These are phyloP conservation scores for Aspergillus jensenii DNA, from an alignment of 2,329 filamentous ascomycete genomes.

Conservation along the genomic window DNA sequence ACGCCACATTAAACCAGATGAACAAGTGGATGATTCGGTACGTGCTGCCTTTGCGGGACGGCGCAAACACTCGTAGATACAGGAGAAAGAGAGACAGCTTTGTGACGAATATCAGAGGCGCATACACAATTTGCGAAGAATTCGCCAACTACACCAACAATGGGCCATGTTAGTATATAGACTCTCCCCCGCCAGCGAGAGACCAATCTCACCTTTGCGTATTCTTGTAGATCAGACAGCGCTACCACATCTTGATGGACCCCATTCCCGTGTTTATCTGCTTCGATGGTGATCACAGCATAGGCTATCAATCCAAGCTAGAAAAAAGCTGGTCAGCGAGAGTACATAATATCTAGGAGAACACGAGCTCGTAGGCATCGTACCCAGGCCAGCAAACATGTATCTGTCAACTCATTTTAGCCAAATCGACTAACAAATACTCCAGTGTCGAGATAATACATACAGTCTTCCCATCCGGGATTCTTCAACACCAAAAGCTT, in stretches of 20 bases:
- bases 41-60: conserved; percentile 17
- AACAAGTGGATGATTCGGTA: conserved; percentile 23
- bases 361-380: not conserved
- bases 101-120: conserved; percentile 28
- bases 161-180: not conserved
- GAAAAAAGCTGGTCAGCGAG: not conserved
- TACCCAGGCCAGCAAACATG: conserved; percentile 24
- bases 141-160: conserved; percentile 19
- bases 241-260: conserved; percentile 19
- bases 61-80: conserved; percentile 27
- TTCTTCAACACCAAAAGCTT: conserved; percentile 26
- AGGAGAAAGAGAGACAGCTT: conserved; percentile 30
- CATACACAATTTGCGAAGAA: conserved; percentile 27
- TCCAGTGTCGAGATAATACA: not conserved
- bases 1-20: conserved; percentile 24
- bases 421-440: not conserved
- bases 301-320: conserved; percentile 26
- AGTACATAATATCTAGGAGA: not conserved
- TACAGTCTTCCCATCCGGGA: conserved; percentile 25
- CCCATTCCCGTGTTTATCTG: conserved; percentile 22
- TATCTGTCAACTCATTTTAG: conserved; percentile 13
- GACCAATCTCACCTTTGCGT: conserved; percentile 14
- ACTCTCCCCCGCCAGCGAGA: not conserved
- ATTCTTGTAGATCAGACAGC: conserved; percentile 17
- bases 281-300: conserved; percentile 20